Conservation (phyloP, 148 eudicot genomes). For the Mesembryanthemum crystallinum region DNA sequence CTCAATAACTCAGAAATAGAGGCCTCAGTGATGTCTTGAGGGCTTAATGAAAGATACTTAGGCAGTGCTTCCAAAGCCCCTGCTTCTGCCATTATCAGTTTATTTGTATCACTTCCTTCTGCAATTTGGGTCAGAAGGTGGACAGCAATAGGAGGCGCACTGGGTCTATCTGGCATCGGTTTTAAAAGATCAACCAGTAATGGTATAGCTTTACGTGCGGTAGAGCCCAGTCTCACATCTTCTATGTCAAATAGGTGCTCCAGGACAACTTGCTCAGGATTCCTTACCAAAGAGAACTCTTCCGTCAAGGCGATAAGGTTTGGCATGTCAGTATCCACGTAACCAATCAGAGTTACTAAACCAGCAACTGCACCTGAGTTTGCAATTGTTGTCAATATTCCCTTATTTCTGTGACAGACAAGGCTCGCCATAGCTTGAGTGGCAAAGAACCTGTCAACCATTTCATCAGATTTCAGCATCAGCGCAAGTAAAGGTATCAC, state of each 20-base stretch:
- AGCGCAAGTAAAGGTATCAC: conserved; percentile 57
- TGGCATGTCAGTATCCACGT: conserved; percentile 62
- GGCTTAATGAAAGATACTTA: conserved; percentile 72
- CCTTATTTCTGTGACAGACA: conserved; percentile 51
- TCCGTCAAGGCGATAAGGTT: conserved; percentile 60
- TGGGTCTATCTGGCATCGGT: conserved; percentile 86
- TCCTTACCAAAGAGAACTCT: conserved; percentile 55
- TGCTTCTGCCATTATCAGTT: conserved; percentile 74
- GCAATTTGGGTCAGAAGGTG: conserved; percentile 57
- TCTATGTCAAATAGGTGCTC: conserved; percentile 62
- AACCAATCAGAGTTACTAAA: conserved; percentile 53
- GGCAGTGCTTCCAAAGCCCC: conserved; percentile 82
- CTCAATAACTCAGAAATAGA: conserved; percentile 60
- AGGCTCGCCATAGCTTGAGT: conserved; percentile 87
- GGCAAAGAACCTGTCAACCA: conserved; percentile 63
- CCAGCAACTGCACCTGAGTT: conserved; percentile 71
- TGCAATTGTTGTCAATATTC: conserved; percentile 61
- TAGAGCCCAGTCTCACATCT: conserved; percentile 63
- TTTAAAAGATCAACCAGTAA: conserved; percentile 68
- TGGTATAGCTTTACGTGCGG: conserved; percentile 72
- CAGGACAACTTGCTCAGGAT: conserved; percentile 66
- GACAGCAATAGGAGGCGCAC: conserved; percentile 62
- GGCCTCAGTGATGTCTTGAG: conserved; percentile 68
- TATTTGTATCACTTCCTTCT: conserved; percentile 66
- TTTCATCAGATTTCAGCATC: conserved; percentile 67